phyloP scores from a whole-genome alignment of 805 yeast genomes.

The Yarrowia sp. region DNA sequence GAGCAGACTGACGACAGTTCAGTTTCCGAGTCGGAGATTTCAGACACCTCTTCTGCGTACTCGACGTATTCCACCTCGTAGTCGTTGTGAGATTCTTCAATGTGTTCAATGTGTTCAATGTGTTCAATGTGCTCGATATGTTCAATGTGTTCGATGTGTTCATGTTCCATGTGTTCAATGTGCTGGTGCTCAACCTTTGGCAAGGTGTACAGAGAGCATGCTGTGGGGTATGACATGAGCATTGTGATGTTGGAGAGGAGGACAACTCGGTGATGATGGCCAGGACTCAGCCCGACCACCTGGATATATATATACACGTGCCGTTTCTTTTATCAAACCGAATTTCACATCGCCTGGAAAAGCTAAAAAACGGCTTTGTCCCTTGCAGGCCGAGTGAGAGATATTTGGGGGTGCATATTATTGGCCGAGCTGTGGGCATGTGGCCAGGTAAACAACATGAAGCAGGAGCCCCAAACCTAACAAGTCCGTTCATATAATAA shows the following conservation, averaged over 20 bases:
- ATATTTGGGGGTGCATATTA: neutral
- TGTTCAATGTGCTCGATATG: neutral
- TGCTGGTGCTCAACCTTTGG: neutral
- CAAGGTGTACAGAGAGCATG: neutral
- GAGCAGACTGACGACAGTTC: neutral
- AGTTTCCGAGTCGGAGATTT: neutral
- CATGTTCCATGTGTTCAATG: neutral
- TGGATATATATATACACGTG: neutral
- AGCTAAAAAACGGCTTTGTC: neutral
- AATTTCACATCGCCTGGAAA: slow-evolving; percentile 13
- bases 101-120: neutral
- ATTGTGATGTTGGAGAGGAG: neutral
- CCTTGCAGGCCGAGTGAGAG: slow-evolving; percentile 16
- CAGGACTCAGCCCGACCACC: neutral
- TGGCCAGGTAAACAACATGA: neutral
- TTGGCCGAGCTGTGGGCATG: neutral
- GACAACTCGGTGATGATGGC: neutral
- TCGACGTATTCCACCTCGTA: slow-evolving; percentile 12
- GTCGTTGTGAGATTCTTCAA: neutral
- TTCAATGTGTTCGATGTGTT: neutral
- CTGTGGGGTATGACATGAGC: neutral
- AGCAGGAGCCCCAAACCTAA: neutral
- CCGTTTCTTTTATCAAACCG: neutral
- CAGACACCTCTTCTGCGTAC: neutral
- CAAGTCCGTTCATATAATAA: neutral